Conservation (phyloP, 352 stramenopile genomes). For the Plasmopara muralis region DNA sequence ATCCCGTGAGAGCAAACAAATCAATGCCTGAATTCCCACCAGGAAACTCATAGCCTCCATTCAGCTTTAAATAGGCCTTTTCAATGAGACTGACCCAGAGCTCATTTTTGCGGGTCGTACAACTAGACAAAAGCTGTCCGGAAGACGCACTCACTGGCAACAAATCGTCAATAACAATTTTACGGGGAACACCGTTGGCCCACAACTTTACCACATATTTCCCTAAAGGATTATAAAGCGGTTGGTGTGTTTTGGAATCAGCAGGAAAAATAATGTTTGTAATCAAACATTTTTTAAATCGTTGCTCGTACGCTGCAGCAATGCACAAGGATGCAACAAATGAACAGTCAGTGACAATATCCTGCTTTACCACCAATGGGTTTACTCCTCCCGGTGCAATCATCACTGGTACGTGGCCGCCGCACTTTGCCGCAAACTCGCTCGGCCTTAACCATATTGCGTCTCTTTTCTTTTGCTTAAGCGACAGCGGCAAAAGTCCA, state of each 20-base stretch:
- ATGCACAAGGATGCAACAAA: conserved; percentile 92
- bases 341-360: conserved; percentile 90
- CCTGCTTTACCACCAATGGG: conserved; percentile 75
- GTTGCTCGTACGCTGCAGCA: conserved; percentile 85
- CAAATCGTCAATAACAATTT: conserved; percentile 94
- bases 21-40: conserved; percentile 96
- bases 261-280: conserved; percentile 95
- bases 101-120: conserved; percentile 73
- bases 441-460: conserved; percentile 61
- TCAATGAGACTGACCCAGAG: conserved; percentile 95
- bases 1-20: conserved; percentile 97
- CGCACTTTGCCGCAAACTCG: conserved; percentile 47
- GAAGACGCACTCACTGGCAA: conserved; percentile 82
- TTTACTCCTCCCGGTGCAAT: conserved; percentile 50
- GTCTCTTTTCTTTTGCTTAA: conserved; percentile 59
- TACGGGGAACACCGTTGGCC: conserved; percentile 90
- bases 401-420: conserved; percentile 51
- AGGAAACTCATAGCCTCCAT: conserved; percentile 96
- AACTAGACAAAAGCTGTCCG: conserved; percentile 76
- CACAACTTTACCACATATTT: conserved; percentile 98
- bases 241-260: conserved; percentile 52
- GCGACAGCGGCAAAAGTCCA: conserved; percentile 53
- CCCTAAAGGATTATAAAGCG: conserved; percentile 86
- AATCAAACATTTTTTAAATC: conserved; percentile 88
- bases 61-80: conserved; percentile 98